Evolutionary conservation across 192 early-diverging fungal genomes (phyloP), one percentile per base, ranked within the genome.

Genomic region (Irineochytrium annulatum): DNA sequence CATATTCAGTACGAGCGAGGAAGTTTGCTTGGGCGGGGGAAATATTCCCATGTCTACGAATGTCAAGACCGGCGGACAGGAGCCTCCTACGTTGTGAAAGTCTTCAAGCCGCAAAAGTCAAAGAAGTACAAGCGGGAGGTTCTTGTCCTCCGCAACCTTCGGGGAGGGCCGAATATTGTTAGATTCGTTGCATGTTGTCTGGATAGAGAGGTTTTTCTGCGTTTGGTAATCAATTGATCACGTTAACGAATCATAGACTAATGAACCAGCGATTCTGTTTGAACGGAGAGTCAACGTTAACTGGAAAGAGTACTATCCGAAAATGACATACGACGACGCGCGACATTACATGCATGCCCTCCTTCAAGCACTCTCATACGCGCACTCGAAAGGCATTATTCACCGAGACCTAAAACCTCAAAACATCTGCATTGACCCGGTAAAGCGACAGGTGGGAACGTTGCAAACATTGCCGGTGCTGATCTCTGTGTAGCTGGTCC

Each of bases 371-470:
- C 54, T 75, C 3, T 54, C 70, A 16, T 75, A 34, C 31, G 35
- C 41, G 13, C 79, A 81, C 52, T 63, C 62, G 20, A 44, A 52
- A 3, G 79, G 75, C 22, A 74, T 81, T 27, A 73, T 81, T 57
- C 79, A 81, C 49, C 67, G 79, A 1, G 79, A 81, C 57, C 48
- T 81, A 11, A 81, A 81, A 32, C 79, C 79, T 1, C 72, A 78
- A 34, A 81, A 81, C 63, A 64, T 81, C n/a, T 44, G 76, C n/a
- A 60, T 64, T 24, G 71, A 73, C 34, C 65, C 57, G 37, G 29
- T 43, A 27, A 27, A 28, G 32, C 5, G 62, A n/a, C 32, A 68
- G 20, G 54, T 55, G 33, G 11, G 54, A 16, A 19, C 26, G 30
- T 1, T 0, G 1, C 8, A 28, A 28, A 26, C 11, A 19, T 55